These are phyloP conservation scores for Trichoderma sp. DNA, from an alignment of 2,329 filamentous ascomycete species.

Conservation along the genomic window DNA sequence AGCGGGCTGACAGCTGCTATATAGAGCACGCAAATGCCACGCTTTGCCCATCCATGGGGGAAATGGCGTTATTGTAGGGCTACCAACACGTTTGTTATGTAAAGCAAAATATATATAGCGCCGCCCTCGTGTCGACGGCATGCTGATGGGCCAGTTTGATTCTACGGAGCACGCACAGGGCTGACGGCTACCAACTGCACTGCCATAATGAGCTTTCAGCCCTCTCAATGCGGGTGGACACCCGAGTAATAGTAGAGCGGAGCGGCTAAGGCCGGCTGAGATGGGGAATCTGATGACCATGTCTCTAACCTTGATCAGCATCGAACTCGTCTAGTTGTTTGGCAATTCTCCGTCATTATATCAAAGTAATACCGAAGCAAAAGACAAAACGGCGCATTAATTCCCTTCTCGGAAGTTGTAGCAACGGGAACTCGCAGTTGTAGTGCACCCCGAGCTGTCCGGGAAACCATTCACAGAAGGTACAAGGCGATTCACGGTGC, in stretches of 20 bases:
- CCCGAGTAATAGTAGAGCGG: not conserved
- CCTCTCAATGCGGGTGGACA: not conserved
- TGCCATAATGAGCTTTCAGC: not conserved
- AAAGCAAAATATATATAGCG: not conserved
- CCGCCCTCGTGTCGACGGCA: not conserved
- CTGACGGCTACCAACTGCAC: not conserved
- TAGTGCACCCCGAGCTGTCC: not conserved
- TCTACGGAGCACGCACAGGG: not conserved
- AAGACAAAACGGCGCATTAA: too few relatives aligned
- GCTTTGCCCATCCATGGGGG: conserved; percentile 2
- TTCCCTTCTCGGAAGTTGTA: not conserved
- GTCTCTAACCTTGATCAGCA: not conserved
- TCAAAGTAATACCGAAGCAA: not conserved
- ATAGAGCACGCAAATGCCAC: not conserved
- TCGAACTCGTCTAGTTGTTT: not conserved
- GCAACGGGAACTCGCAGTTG: not conserved
- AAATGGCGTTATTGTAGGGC: conserved; percentile 16
- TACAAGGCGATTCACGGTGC: conserved; percentile 5
- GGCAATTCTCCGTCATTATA: not conserved
- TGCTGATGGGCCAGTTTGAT: not conserved
- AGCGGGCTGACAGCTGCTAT: not conserved
- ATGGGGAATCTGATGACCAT: conserved; percentile 16
- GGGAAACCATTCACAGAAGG: not conserved
- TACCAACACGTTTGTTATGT: not conserved
- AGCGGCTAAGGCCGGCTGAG: conserved; percentile 21